A percentile compares a stretch with the other conserved stretches of the same genome.
These are phyloP conservation scores for Phytophthora tubulina DNA, from an alignment of 352 stramenopile species.

Conservation along the genomic window DNA sequence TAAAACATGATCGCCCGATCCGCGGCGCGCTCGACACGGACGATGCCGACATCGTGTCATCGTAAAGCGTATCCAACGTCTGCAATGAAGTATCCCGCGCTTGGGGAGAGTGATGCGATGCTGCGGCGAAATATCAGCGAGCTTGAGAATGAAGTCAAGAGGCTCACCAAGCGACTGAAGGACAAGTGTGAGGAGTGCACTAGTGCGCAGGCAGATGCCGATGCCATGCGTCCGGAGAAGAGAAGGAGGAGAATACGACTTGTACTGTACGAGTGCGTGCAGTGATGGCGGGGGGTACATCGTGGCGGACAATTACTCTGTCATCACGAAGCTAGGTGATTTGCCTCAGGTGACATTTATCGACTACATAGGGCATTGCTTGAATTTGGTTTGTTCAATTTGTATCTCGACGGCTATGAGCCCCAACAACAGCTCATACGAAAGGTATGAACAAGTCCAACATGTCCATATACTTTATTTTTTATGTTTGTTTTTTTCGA, in stretches of 20 bases:
- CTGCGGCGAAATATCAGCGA: too few species aligned
- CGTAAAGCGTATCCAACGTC: too few species aligned
- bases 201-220: too few species aligned
- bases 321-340: background rate
- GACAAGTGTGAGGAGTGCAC: too few species aligned
- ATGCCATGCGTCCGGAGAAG: too few species aligned
- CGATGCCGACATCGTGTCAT: background rate
- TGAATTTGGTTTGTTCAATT: constrained; percentile 13
- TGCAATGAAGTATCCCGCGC: too few species aligned
- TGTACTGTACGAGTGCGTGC: too few species aligned
- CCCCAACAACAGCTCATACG: constrained; percentile 1
- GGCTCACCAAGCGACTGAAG: too few species aligned
- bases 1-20: constrained; percentile 12
- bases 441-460: constrained; percentile 15
- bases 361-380: background rate
- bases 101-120: background rate
- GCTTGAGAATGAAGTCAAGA: too few species aligned
- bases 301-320: constrained; percentile 8
- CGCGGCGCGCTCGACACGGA: background rate
- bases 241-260: too few species aligned
- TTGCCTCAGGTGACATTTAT: constrained; percentile 1
- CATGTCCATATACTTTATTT: too few species aligned
- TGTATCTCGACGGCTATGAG: background rate
- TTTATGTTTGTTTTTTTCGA: too few species aligned
- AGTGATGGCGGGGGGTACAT: background rate